Evolutionary conservation across 2,329 filamentous ascomycete genomes (phyloP).

Genomic region (Cyclaneusma minus): DNA sequence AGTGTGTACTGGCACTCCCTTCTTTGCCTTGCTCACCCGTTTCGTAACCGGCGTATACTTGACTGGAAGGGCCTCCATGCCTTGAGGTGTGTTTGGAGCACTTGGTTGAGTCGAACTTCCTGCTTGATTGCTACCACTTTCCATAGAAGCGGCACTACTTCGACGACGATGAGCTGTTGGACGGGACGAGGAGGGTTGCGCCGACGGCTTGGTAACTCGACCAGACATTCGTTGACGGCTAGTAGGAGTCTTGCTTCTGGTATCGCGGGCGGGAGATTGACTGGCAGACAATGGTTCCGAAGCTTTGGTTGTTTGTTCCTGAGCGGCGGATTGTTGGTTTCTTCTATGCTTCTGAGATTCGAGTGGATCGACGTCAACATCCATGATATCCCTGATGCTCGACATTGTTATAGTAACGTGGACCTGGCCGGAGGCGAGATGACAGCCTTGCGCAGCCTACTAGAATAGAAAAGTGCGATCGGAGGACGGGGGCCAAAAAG

Average conservation of each 20-base stretch:
- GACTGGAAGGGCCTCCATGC: constrained; percentile 12
- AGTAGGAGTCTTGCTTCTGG: constrained; percentile 9
- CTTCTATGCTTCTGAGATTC: constrained; percentile 19
- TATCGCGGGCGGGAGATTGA: constrained; percentile 4
- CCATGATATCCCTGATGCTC: constrained; percentile 21
- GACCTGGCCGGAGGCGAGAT: constrained; percentile 9
- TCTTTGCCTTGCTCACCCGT: constrained; percentile 19
- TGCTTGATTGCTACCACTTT: constrained; percentile 12
- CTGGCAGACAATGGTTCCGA: background rate
- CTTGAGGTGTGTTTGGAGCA: constrained; percentile 8
- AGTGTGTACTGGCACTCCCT: constrained; percentile 19
- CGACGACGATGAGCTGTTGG: constrained; percentile 9
- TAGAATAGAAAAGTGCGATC: constrained; percentile 12
- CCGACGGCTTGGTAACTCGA: constrained; percentile 10
- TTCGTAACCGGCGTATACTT: constrained; percentile 20
- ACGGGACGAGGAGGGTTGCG: constrained; percentile 7
- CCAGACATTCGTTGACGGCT: constrained; percentile 15
- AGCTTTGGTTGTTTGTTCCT: constrained; percentile 10
- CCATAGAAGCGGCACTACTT: constrained; percentile 11
- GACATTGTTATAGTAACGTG: constrained; percentile 18
- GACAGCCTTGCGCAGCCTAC: constrained; percentile 17
- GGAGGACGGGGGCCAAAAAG: no score
- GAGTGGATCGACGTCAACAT: constrained; percentile 20
- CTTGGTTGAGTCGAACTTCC: constrained; percentile 7
- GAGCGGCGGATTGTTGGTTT: constrained; percentile 12